A percentile compares a stretch with the other conserved stretches of the same genome.
These are phyloP conservation scores for Tuber indicum DNA, from an alignment of 495 filamentous ascomycete species.

Conservation along the genomic window DNA sequence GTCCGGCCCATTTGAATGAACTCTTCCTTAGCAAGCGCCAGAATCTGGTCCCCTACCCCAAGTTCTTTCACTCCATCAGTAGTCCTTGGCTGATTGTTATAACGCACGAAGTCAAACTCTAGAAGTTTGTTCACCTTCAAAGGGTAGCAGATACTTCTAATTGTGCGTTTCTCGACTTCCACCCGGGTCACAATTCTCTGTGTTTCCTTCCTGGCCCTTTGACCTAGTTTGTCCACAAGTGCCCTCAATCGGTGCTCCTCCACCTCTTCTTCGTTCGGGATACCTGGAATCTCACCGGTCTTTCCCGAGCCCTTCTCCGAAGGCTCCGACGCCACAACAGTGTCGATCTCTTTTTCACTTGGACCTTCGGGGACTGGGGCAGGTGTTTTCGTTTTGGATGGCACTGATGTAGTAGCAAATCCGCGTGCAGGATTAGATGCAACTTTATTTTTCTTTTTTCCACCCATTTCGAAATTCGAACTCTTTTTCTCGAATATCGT, in stretches of 20 bases:
- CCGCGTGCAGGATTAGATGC: constrained; percentile 77
- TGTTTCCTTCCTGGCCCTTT: constrained; percentile 50
- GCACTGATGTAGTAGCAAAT: constrained; percentile 84
- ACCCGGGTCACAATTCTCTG: constrained; percentile 23
- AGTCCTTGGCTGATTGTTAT: constrained; percentile 9
- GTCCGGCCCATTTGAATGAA: constrained; percentile 40
- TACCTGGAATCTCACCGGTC: constrained; percentile 27
- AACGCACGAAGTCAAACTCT: constrained; percentile 18
- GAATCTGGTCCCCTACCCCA: constrained; percentile 47
- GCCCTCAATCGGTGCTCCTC: constrained; percentile 57
- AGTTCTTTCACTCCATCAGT: constrained; percentile 23
- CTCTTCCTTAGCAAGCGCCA: constrained; percentile 45
- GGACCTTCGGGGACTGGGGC: constrained; percentile 10
- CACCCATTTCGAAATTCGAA: not conserved
- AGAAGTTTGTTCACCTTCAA: constrained; percentile 33
- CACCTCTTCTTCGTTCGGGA: constrained; percentile 46
- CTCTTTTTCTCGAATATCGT: constrained; percentile 3
- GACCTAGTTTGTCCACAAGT: constrained; percentile 70
- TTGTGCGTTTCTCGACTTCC: constrained; percentile 33
- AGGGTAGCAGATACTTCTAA: constrained; percentile 30
- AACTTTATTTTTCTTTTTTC: constrained; percentile 76
- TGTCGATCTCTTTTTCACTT: constrained; percentile 19
- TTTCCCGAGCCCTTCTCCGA: too few species aligned
- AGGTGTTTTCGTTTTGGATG: constrained; percentile 59
- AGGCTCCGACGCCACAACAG: not conserved